Percentiles rank a stretch among this genome's conserved stretches.
These are phyloP conservation scores for Penicillium sp. DNA, from an alignment of 2,329 filamentous ascomycete genomes.

Conservation along the genomic window DNA sequence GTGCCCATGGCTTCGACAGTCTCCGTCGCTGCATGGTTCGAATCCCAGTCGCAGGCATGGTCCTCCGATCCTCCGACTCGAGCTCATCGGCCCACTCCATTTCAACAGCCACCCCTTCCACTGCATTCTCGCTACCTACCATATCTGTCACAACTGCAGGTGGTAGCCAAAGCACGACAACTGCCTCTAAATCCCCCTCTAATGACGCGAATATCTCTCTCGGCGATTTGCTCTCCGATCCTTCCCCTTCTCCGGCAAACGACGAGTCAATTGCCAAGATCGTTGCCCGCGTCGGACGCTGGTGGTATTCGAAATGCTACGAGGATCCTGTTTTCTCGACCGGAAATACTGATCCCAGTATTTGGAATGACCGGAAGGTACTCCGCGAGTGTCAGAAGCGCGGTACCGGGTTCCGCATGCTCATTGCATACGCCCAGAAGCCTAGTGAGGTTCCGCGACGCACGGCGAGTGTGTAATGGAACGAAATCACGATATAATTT, in stretches of 20 bases:
- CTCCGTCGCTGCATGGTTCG: slow-evolving; percentile 44
- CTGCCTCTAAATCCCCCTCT: slow-evolving; percentile 25
- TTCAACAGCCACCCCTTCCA: slow-evolving; percentile 22
- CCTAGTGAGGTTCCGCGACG: slow-evolving; percentile 45
- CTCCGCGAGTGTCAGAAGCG: slow-evolving; percentile 77
- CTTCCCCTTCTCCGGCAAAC: slow-evolving; percentile 57
- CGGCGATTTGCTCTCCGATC: slow-evolving; percentile 64
- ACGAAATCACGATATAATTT: slow-evolving; percentile 7
- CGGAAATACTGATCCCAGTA: slow-evolving; percentile 49
- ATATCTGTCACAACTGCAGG: slow-evolving; percentile 18
- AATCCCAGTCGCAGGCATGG: slow-evolving; percentile 41
- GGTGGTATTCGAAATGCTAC: slow-evolving; percentile 95
- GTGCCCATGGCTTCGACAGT: slow-evolving; percentile 40
- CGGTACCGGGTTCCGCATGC: slow-evolving; percentile 76
- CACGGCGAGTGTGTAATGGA: slow-evolving; percentile 37
- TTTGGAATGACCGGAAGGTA: slow-evolving; percentile 69
- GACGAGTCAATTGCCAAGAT: slow-evolving; percentile 86
- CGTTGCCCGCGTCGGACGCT: slow-evolving; percentile 81
- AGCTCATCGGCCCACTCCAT: slow-evolving; percentile 32
- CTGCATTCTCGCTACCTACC: slow-evolving; percentile 18
- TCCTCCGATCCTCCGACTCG: slow-evolving; percentile 36
- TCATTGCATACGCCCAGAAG: slow-evolving; percentile 84
- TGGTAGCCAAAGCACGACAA: slow-evolving; percentile 10
- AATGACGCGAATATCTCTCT: slow-evolving; percentile 42
- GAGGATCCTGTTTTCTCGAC: slow-evolving; percentile 54